phyloP scores from a whole-genome alignment of 176 grass and related monocot genomes.

The Musa schizocarpa region DNA sequence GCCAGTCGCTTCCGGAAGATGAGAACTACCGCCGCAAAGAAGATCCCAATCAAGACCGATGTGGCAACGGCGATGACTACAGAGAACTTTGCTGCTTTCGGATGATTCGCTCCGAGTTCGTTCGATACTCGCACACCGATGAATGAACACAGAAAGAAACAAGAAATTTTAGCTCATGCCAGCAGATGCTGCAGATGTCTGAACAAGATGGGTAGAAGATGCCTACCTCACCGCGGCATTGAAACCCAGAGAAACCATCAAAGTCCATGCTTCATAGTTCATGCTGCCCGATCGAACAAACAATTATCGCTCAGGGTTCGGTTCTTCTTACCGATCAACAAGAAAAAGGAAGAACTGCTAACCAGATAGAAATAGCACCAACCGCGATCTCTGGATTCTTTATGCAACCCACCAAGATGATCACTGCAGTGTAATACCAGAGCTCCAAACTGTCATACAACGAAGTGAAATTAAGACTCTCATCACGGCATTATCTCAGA shows the following conservation, averaged over 20 bases:
- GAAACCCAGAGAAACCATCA: slow-evolving; percentile 15
- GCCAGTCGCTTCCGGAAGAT: neutral
- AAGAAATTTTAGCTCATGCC: neutral
- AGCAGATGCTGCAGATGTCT: neutral
- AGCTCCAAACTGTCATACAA: slow-evolving; percentile 15
- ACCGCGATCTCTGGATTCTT: slow-evolving; percentile 13
- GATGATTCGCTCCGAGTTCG: slow-evolving; percentile 6
- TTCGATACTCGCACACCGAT: slow-evolving; percentile 9
- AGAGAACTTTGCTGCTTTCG: slow-evolving; percentile 12
- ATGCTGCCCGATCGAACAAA: neutral
- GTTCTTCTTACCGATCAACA: neutral
- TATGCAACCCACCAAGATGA: slow-evolving; percentile 13
- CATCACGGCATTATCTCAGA: neutral
- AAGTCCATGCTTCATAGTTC: slow-evolving; percentile 6
- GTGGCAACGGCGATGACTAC: neutral
- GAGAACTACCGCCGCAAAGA: slow-evolving; percentile 2
- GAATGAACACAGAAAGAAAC: neutral
- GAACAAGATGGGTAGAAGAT: neutral
- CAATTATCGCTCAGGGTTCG: neutral
- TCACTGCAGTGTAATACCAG: slow-evolving; percentile 20
- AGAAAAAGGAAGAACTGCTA: neutral
- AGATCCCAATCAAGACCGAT: neutral
- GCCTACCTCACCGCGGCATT: slow-evolving; percentile 3
- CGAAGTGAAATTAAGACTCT: neutral
- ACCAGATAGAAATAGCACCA: slow-evolving; percentile 15